These are phyloP conservation scores for Rhynchosporium graminicola DNA, from an alignment of 2,329 filamentous ascomycete species.

Conservation along the genomic window DNA sequence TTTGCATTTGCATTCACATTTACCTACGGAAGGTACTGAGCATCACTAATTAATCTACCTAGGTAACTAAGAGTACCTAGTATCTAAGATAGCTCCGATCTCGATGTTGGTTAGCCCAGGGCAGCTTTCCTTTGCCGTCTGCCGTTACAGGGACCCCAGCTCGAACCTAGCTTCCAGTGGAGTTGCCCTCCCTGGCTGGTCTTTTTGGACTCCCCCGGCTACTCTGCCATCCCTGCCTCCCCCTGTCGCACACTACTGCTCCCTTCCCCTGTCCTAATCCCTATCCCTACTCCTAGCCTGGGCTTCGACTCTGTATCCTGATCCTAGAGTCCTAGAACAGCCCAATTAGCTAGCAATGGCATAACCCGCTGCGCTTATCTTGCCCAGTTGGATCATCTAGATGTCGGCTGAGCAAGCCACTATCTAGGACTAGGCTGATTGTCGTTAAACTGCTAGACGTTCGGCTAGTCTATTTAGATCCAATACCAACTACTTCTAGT, in stretches of 20 bases:
- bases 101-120: background rate
- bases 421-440: conserved; percentile 26
- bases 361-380: conserved; percentile 26
- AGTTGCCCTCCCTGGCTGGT: background rate
- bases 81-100: background rate
- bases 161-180: background rate
- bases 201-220: background rate
- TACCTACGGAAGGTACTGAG: background rate
- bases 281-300: conserved; percentile 5
- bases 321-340: conserved; percentile 23
- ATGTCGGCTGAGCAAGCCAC: conserved; percentile 25
- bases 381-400: conserved; percentile 20
- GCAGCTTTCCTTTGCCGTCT: background rate
- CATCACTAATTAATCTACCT: background rate
- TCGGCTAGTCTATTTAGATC: no score
- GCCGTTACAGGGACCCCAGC: conserved; percentile 6
- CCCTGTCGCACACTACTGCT: conserved; percentile 10
- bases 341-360: conserved; percentile 24
- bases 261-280: background rate
- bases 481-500: background rate
- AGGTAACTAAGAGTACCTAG: no score
- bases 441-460: conserved; percentile 4
- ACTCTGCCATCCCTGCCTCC: background rate
- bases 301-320: no score
- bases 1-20: background rate